Conservation (phyloP, 306 rosid species). For the Dryas octopetala region DNA sequence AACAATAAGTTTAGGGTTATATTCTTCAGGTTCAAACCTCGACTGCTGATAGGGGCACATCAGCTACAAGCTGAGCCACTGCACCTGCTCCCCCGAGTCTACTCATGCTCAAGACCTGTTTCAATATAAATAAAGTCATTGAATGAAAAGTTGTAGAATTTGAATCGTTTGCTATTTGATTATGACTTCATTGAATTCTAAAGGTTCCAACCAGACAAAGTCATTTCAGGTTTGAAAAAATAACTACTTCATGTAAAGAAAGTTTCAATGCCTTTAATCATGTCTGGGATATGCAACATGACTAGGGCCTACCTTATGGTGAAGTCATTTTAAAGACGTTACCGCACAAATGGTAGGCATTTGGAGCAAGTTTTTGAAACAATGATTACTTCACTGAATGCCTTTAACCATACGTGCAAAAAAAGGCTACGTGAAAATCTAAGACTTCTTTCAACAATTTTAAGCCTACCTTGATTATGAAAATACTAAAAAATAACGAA, state of each 20-base stretch:
- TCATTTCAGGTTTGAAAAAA: conserved; percentile 35
- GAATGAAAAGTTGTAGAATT: conserved; percentile 10
- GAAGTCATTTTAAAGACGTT: conserved; percentile 14
- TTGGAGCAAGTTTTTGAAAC: conserved; percentile 25
- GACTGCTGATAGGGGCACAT: conserved; percentile 72
- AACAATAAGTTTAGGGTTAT: not conserved
- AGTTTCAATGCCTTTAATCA: conserved; percentile 19
- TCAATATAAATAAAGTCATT: conserved; percentile 2
- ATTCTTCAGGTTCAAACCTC: conserved; percentile 35
- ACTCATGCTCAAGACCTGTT: conserved; percentile 96
- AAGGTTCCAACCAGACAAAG: conserved; percentile 24
- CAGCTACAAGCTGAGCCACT: conserved; percentile 97
- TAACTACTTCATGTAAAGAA: conserved; percentile 21
- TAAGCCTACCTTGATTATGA: conserved; percentile 1
- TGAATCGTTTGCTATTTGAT: conserved; percentile 10
- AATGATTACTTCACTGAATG: conserved; percentile 15
- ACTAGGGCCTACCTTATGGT: conserved; percentile 30
- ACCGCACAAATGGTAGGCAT: conserved; percentile 22
- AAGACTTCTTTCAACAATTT: not conserved
- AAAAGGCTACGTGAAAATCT: not conserved
- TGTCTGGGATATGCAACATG: conserved; percentile 24
- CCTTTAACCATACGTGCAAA: not conserved
- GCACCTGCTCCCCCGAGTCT: conserved; percentile 97
- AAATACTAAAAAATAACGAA: not conserved
- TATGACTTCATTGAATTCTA: conserved; percentile 20